Conservation (phyloP, 345 rosid genomes). For the Aegle marmelos region DNA sequence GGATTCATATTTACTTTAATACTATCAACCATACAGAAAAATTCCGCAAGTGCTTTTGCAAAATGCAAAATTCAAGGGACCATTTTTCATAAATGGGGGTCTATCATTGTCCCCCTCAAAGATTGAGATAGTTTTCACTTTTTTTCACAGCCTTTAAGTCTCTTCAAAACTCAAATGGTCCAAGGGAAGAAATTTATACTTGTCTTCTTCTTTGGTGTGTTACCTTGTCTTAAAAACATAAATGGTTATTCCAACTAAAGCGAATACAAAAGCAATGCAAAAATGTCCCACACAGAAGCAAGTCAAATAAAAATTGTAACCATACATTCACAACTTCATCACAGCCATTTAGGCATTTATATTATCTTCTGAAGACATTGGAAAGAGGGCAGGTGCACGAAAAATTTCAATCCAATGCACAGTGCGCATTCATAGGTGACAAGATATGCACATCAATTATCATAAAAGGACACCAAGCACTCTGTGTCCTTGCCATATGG, state of each 20-base stretch:
- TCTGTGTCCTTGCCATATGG: constrained; percentile 27
- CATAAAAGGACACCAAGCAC: constrained; percentile 11
- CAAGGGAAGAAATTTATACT: background rate
- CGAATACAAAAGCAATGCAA: background rate
- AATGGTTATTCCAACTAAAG: background rate
- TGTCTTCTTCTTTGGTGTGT: background rate
- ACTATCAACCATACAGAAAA: background rate
- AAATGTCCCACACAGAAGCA: background rate
- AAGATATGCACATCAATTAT: constrained; percentile 1
- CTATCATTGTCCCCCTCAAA: constrained; percentile 31
- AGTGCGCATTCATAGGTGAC: background rate
- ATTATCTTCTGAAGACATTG: constrained; percentile 18
- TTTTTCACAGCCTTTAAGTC: constrained; percentile 18
- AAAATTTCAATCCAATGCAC: background rate
- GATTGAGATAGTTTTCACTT: constrained; percentile 32
- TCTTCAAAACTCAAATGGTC: constrained; percentile 2
- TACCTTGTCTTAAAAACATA: background rate
- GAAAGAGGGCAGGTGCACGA: constrained; percentile 12
- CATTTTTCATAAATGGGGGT: constrained; percentile 28
- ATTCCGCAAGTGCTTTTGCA: background rate
- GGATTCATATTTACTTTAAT: background rate
- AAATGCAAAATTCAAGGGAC: constrained; percentile 22
- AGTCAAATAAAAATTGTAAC: constrained; percentile 2
- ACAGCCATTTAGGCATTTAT: background rate
- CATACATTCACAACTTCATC: constrained; percentile 2